Percentiles rank a stretch among this genome's conserved stretches.
phyloP scores from a whole-genome alignment of 441 rosid genomes.

The Pelargonium citronellum region DNA sequence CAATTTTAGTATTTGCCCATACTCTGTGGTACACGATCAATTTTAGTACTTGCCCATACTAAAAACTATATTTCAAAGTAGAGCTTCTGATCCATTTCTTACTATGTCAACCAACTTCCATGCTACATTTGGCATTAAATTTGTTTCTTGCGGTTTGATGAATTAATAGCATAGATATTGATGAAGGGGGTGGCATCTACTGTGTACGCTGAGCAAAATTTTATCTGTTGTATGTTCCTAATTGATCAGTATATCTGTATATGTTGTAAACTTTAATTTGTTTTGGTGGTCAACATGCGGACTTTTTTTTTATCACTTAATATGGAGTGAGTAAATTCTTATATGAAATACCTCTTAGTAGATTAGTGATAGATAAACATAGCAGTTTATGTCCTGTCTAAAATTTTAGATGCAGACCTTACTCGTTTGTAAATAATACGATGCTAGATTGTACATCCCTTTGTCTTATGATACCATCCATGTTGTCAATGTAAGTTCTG shows the following conservation, averaged over 20 bases:
- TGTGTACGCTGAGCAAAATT: neutral
- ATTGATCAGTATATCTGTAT: neutral
- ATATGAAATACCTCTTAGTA: neutral
- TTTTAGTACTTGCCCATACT: neutral
- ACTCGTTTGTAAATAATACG: neutral
- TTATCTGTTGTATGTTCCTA: neutral
- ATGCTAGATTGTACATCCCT: neutral
- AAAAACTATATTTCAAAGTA: neutral
- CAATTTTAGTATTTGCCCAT: neutral
- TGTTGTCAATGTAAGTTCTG: neutral
- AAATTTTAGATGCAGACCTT: neutral
- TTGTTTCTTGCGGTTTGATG: neutral
- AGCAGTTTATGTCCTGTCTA: neutral
- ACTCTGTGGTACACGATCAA: neutral
- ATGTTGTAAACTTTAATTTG: too few species aligned
- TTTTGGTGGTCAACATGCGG: neutral
- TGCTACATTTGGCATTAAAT: neutral
- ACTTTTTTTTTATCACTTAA: neutral
- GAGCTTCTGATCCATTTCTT: neutral
- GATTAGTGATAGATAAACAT: too few species aligned
- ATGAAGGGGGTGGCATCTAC: neutral
- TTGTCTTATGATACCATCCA: neutral
- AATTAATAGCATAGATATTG: too few species aligned
- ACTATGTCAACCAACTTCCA: neutral
- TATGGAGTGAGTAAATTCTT: neutral